Percentiles rank a stretch among this genome's conserved stretches.
phyloP scores from a whole-genome alignment of 2,329 filamentous ascomycete genomes.

The Orbilia oligospora region DNA sequence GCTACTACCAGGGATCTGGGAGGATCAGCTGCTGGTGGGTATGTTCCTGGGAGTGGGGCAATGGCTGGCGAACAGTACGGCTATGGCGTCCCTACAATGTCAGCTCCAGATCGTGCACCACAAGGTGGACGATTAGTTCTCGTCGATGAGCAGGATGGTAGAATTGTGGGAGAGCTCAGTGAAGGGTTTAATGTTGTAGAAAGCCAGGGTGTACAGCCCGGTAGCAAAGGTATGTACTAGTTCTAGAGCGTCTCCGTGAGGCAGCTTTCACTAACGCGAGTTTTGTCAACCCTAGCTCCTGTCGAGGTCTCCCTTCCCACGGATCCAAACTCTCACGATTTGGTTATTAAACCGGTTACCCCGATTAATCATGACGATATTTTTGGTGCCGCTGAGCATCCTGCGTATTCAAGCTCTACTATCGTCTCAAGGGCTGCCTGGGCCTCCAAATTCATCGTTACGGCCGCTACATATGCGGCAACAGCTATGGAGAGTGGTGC shows the following conservation, averaged over 20 bases:
- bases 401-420: constrained; percentile 89
- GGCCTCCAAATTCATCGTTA: constrained; percentile 92
- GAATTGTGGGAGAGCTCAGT: constrained; percentile 90
- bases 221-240: constrained; percentile 85
- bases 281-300: constrained; percentile 72
- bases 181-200: constrained; percentile 86
- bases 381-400: constrained; percentile 83
- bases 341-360: constrained; percentile 76
- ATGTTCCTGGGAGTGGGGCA: constrained; percentile 51
- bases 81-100: constrained; percentile 35
- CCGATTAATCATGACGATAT: constrained; percentile 73
- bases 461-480: constrained; percentile 83
- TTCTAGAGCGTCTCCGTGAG: constrained; percentile 18
- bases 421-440: constrained; percentile 88
- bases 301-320: constrained; percentile 82
- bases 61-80: constrained; percentile 52
- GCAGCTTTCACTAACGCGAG: constrained; percentile 13
- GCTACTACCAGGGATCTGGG: constrained; percentile 45
- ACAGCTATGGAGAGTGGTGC: constrained; percentile 83
- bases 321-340: constrained; percentile 75
- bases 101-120: constrained; percentile 32
- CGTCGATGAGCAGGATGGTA: constrained; percentile 95
- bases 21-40: constrained; percentile 37
- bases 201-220: constrained; percentile 80
- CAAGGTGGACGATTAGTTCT: constrained; percentile 84